These are phyloP conservation scores for Fusarium humuli DNA, from an alignment of 2,329 filamentous ascomycete genomes.

Conservation along the genomic window DNA sequence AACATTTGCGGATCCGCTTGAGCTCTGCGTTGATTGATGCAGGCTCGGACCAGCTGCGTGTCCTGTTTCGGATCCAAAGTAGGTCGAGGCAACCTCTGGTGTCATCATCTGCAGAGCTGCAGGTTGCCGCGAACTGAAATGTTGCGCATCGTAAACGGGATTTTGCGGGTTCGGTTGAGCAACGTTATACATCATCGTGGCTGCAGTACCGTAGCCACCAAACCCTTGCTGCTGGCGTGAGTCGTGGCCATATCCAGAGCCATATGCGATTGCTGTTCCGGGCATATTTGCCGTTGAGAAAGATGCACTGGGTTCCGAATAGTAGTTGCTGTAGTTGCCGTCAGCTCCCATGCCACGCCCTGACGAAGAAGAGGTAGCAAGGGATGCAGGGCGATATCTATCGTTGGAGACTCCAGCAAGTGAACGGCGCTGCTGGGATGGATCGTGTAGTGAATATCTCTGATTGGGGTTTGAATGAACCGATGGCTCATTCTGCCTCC, in stretches of 20 bases:
- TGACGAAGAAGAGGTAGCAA: conserved; percentile 62
- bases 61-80: conserved; percentile 65
- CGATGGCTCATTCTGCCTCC: conserved; percentile 80
- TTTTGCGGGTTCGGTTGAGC: conserved; percentile 70
- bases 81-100: conserved; percentile 69
- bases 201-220: conserved; percentile 66
- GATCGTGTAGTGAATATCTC: conserved; percentile 64
- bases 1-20: conserved; percentile 66
- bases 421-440: conserved; percentile 58
- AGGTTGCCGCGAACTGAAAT: conserved; percentile 80
- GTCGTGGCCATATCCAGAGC: conserved; percentile 73
- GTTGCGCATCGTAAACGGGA: conserved; percentile 80
- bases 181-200: conserved; percentile 84
- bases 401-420: conserved; percentile 52
- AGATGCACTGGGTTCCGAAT: conserved; percentile 64
- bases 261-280: conserved; percentile 66
- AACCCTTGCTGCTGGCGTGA: conserved; percentile 68
- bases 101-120: conserved; percentile 78
- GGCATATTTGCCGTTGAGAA: conserved; percentile 70
- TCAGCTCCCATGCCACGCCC: conserved; percentile 65
- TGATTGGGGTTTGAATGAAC: conserved; percentile 70
- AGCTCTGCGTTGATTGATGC: conserved; percentile 62
- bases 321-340: conserved; percentile 69
- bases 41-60: conserved; percentile 67
- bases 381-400: conserved; percentile 62